A percentile compares a stretch with the other conserved stretches of the same genome.
Evolutionary conservation across 2,329 filamentous ascomycete genomes (phyloP).

Genomic region (Microascus cirrosus): DNA sequence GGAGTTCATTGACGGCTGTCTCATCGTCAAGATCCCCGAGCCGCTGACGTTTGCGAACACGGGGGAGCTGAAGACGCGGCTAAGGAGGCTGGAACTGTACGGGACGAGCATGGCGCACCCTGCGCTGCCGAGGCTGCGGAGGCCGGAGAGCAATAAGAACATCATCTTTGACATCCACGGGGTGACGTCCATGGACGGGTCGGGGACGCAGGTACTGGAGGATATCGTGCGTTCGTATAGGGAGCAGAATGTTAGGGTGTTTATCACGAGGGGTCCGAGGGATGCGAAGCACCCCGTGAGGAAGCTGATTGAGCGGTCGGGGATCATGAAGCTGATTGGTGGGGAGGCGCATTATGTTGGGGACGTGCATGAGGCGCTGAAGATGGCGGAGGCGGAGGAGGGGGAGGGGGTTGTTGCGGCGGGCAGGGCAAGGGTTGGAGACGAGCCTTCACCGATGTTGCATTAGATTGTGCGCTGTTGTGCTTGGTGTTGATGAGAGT

Average conservation of each 20-base stretch:
- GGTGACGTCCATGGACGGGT: constrained; percentile 90
- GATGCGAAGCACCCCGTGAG: constrained; percentile 47
- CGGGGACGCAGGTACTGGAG: constrained; percentile 78
- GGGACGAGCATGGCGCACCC: constrained; percentile 80
- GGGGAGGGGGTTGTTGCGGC: constrained; percentile 13
- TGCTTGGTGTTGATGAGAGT: not conserved
- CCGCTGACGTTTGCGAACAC: constrained; percentile 96
- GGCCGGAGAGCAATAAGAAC: constrained; percentile 75
- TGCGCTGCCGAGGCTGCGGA: constrained; percentile 67
- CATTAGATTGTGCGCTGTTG: not conserved
- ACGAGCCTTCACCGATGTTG: not conserved
- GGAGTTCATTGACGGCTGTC: constrained; percentile 81
- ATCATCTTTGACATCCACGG: constrained; percentile 96
- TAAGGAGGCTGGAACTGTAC: constrained; percentile 78
- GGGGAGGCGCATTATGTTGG: constrained; percentile 68
- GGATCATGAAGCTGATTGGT: constrained; percentile 76
- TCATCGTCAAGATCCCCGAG: constrained; percentile 97
- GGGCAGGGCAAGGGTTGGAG: not conserved
- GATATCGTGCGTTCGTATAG: constrained; percentile 81
- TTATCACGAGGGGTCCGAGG: constrained; percentile 52
- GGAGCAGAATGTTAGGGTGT: constrained; percentile 65
- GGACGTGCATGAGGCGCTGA: constrained; percentile 75
- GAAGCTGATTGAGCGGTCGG: constrained; percentile 61
- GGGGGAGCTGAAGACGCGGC: constrained; percentile 73
- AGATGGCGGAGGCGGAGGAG: constrained; percentile 65